These are phyloP conservation scores for Phlegmacium glaucopus DNA, from an alignment of 768 basidiomycete genomes.

Conservation along the genomic window DNA sequence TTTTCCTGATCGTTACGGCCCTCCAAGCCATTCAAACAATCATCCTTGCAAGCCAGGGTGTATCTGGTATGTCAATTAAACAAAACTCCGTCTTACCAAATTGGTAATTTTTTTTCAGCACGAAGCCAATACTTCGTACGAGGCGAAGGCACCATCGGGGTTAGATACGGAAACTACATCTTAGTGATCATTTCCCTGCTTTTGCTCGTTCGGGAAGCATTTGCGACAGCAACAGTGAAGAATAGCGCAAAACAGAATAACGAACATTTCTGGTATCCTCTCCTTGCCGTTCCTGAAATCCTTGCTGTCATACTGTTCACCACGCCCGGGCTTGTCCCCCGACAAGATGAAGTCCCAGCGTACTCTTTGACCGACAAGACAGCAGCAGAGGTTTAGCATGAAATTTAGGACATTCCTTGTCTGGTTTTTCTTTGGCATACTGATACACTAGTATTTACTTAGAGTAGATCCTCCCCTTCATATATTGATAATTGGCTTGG, in stretches of 20 bases:
- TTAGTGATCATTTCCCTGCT: conserved; percentile 31
- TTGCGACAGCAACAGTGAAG: conserved; percentile 29
- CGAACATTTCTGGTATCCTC: conserved; percentile 40
- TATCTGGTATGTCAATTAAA: conserved; percentile 9
- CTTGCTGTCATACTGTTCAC: conserved; percentile 32
- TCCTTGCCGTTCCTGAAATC: conserved; percentile 37
- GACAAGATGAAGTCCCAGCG: conserved; percentile 16
- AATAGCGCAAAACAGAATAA: conserved; percentile 22
- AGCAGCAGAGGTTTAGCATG: too few species aligned
- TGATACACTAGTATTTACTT: too few species aligned
- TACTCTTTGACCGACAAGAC: background rate
- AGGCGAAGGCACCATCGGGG: conserved; percentile 15
- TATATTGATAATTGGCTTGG: too few species aligned
- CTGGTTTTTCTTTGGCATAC: too few species aligned
- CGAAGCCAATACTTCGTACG: conserved; percentile 1
- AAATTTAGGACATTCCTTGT: too few species aligned
- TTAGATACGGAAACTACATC: conserved; percentile 26
- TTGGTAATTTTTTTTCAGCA: too few species aligned
- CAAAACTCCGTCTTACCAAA: too few species aligned
- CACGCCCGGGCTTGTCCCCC: conserved; percentile 32
- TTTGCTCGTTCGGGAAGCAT: conserved; percentile 36
- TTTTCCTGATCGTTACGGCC: conserved; percentile 36
- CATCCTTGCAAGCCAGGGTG: conserved; percentile 16
- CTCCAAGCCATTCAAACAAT: conserved; percentile 30
- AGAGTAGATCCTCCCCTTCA: too few species aligned